Percentiles rank a stretch among this genome's conserved stretches.
phyloP scores from a whole-genome alignment of 129 eudicot genomes.

The Flaveria trinervia region DNA sequence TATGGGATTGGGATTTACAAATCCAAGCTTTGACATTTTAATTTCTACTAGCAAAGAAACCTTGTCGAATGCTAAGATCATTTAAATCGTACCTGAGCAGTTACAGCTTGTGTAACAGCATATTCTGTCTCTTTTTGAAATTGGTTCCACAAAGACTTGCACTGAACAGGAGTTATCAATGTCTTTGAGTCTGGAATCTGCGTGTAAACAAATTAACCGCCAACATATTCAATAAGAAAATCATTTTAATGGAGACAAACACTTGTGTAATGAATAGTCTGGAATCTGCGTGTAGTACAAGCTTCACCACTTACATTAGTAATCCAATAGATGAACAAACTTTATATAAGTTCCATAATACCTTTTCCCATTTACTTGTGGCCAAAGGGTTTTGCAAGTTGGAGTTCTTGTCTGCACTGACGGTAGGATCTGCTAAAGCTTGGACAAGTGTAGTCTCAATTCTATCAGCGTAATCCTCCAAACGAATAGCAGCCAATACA shows the following conservation, averaged over 20 bases:
- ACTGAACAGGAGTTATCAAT: constrained; percentile 82
- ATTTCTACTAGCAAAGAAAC: not conserved
- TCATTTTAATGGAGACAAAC: constrained; percentile 14
- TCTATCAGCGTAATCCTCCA: constrained; percentile 62
- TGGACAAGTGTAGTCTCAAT: constrained; percentile 56
- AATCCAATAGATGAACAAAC: too few relatives aligned
- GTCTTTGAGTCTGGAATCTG: constrained; percentile 87
- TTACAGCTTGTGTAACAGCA: constrained; percentile 61
- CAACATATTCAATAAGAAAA: not conserved
- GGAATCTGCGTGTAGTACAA: too few relatives aligned
- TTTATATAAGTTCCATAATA: constrained; percentile 20
- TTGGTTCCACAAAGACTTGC: constrained; percentile 81
- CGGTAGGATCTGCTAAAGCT: constrained; percentile 57
- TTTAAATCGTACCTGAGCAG: constrained; percentile 53
- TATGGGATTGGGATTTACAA: not conserved
- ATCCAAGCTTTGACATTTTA: not conserved
- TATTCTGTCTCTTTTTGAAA: constrained; percentile 71
- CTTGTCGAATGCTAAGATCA: constrained; percentile 9
- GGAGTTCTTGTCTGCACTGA: constrained; percentile 41
- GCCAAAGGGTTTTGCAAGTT: constrained; percentile 64
- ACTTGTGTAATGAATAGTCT: not conserved
- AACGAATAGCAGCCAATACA: constrained; percentile 65
- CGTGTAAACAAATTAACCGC: not conserved
- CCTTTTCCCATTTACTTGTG: constrained; percentile 84
- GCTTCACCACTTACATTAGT: too few relatives aligned